These are phyloP conservation scores for Dactylonectria estremocensis DNA, from an alignment of 2,329 filamentous ascomycete species.

Conservation along the genomic window DNA sequence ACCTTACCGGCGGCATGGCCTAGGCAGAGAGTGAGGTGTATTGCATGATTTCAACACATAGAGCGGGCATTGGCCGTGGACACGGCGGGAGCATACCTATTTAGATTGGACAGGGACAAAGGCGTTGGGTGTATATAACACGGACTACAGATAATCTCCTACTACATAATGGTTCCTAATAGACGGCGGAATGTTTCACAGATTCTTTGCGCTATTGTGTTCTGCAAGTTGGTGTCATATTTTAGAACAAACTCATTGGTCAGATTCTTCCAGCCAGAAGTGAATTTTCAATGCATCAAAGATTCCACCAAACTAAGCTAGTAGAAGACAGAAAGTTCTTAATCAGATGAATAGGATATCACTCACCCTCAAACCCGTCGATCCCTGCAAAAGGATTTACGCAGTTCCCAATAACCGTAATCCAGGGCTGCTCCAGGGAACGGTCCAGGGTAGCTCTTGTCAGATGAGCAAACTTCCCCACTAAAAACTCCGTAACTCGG, in stretches of 20 bases:
- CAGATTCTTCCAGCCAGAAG: no score
- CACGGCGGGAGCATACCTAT: neutral
- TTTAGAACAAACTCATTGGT: no score
- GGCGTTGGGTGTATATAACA: constrained; percentile 26
- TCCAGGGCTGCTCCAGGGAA: no score
- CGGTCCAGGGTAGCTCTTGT: constrained; percentile 29
- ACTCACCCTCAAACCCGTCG: neutral
- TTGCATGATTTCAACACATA: neutral
- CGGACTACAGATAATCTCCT: constrained; percentile 25
- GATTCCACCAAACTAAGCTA: no score
- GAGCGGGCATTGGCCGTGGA: neutral
- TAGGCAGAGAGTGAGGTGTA: constrained; percentile 32
- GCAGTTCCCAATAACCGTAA: neutral
- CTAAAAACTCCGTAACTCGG: constrained; percentile 27
- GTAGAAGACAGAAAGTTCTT: no score
- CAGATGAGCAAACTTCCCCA: constrained; percentile 31
- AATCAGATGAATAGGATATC: no score
- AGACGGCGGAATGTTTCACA: neutral
- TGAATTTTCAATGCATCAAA: no score
- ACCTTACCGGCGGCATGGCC: constrained; percentile 50
- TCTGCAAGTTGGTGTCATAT: no score
- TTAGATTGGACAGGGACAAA: constrained; percentile 25
- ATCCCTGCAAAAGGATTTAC: neutral
- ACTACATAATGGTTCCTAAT: constrained; percentile 8
- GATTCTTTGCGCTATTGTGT: neutral